A percentile compares a stretch with the other conserved stretches of the same genome.
phyloP scores from a whole-genome alignment of 2,329 filamentous ascomycete genomes.

The Clonostachys rhizophaga region DNA sequence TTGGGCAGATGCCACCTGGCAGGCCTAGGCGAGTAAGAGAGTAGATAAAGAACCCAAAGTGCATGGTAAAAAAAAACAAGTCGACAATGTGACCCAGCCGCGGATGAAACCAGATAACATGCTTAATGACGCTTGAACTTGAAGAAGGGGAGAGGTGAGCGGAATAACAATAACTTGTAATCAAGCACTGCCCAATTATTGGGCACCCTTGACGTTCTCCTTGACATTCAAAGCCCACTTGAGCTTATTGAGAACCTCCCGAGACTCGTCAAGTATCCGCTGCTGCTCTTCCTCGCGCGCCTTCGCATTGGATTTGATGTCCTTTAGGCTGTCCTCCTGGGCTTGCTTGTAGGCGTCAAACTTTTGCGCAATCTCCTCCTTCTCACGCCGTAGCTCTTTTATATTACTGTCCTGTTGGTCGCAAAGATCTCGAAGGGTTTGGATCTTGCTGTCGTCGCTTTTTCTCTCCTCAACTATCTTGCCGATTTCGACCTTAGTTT shows the following conservation, averaged over 20 bases:
- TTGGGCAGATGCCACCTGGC: no score
- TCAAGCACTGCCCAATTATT: conserved; percentile 25
- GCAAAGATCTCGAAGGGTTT: conserved; percentile 61
- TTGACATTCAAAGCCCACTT: conserved; percentile 70
- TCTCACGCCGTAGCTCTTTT: conserved; percentile 53
- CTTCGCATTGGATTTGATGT: conserved; percentile 53
- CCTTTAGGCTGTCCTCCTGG: conserved; percentile 55
- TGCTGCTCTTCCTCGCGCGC: conserved; percentile 58
- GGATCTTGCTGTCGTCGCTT: conserved; percentile 59
- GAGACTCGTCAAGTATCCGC: conserved; percentile 50
- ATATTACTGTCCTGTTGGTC: conserved; percentile 71
- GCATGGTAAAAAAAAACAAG: no score
- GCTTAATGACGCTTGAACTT: no score
- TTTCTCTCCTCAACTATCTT: conserved; percentile 48
- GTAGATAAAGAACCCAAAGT: no score
- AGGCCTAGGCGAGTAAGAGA: no score
- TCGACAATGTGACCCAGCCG: no score
- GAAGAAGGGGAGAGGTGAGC: no score
- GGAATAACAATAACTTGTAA: no score
- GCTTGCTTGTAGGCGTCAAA: conserved; percentile 62
- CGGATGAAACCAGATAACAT: no score
- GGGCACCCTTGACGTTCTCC: conserved; percentile 50
- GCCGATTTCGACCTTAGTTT: conserved; percentile 49
- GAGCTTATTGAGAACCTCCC: conserved; percentile 61
- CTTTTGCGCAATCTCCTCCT: conserved; percentile 52